Evolutionary conservation across 441 rosid species (phyloP), one percentile per base, ranked within the genome.

Genomic region (Erodium trifolium): DNA sequence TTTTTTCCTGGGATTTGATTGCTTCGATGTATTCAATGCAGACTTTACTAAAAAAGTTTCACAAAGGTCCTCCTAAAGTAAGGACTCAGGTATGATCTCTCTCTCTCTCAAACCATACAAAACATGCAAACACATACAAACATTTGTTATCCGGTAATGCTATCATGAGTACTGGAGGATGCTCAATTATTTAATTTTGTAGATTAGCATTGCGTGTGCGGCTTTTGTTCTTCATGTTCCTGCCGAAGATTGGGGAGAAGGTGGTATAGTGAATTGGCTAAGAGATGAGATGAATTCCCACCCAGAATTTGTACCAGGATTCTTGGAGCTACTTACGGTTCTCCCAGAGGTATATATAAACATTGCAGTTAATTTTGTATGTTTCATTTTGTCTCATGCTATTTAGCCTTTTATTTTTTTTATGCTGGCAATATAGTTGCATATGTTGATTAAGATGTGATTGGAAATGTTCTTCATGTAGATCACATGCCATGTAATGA

Each of bases 201-300:
- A 94, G 99, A 92, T 92, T 83, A 88, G 99, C 85, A 92, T 92
- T 78, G 98, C 96, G 11, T 97, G 92, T 63, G 99, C 98, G 73
- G 97, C 98, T 63, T 85, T 92, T 88, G 97, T 96, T 76, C 97
- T 92, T 45, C 99, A 94, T 81, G 92, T 94, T 78, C 94, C 96
- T 67, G 85, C 94, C 3, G 92, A 83, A 80, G 97, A 88, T 72
- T 92, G 99, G 99, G 97, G 97, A 76, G 91, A 88, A 81, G 95
- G 96, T 68, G 96, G 99, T 64, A 87, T 94, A 23, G 79, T 92
- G 75, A 89, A 80, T 80, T 94, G 98, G 98, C 96, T 94, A 59
- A 84, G 78, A 78, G 91, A 90, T 78, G 97, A 92, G 84, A 94
- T 94, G 99, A 88, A 86, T 81, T 80, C 85, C 68, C 92, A 83